phyloP scores from a whole-genome alignment of 148 eudicot genomes.

The Vaccinium corymbosum region DNA sequence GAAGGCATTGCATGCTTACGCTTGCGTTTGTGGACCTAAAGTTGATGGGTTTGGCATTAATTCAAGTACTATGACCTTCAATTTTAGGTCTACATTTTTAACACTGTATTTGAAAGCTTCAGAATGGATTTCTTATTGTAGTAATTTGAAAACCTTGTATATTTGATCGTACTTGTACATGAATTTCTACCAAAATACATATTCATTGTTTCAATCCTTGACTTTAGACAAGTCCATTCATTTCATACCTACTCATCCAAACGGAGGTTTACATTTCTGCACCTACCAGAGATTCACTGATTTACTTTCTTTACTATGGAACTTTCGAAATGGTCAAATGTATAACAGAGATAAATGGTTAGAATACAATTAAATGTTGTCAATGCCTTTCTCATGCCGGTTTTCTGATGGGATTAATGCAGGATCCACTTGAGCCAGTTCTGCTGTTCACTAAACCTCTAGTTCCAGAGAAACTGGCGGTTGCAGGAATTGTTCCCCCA shows the following conservation, averaged over 20 bases:
- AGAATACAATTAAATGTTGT: not conserved
- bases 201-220: not conserved
- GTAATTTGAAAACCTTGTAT: not conserved
- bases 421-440: constrained; percentile 89
- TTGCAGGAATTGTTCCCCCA: constrained; percentile 63
- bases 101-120: not conserved
- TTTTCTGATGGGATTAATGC: constrained; percentile 24
- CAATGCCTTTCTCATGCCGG: not conserved
- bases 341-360: not conserved
- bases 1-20: not conserved
- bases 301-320: not conserved
- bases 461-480: constrained; percentile 47
- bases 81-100: not conserved
- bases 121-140: not conserved
- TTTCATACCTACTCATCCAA: not conserved
- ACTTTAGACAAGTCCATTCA: not conserved
- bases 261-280: not conserved
- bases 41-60: not conserved
- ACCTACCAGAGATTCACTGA: not conserved
- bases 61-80: not conserved
- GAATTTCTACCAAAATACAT: not conserved
- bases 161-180: not conserved
- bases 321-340: not conserved
- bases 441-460: constrained; percentile 60
- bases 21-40: not conserved